Evolutionary conservation across 805 yeast genomes (phyloP).

Genomic region (Wickerhamomyces canadensis): DNA sequence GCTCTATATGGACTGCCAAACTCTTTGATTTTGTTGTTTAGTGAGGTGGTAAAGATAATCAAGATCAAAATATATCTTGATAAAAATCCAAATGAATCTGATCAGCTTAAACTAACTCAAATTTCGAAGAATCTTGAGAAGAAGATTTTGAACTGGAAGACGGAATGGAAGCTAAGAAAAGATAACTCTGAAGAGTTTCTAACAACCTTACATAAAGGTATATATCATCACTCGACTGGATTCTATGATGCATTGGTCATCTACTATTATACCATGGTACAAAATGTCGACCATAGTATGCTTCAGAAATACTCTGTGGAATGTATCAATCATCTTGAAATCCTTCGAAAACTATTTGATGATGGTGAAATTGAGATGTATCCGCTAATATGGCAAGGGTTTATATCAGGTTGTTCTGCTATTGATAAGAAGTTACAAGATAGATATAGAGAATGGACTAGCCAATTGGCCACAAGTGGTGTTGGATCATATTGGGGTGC

Average conservation of each 20-base stretch:
- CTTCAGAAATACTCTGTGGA: conserved; percentile 58
- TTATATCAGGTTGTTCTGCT: conserved; percentile 82
- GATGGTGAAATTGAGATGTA: conserved; percentile 47
- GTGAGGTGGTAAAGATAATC: conserved; percentile 63
- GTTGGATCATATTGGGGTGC: conserved; percentile 85
- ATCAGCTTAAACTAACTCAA: conserved; percentile 13
- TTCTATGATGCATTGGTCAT: conserved; percentile 69
- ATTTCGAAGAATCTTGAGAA: conserved; percentile 35
- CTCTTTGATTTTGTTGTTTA: conserved; percentile 65
- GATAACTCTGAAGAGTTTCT: conserved; percentile 23
- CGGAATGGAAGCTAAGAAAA: conserved; percentile 63
- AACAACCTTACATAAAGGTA: conserved; percentile 49
- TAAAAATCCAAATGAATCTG: conserved; percentile 4
- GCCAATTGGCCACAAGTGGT: conserved; percentile 43
- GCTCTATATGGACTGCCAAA: conserved; percentile 83
- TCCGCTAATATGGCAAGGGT: conserved; percentile 86
- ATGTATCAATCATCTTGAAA: conserved; percentile 59
- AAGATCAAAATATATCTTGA: conserved; percentile 51
- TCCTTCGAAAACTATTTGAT: conserved; percentile 52
- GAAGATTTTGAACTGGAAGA: conserved; percentile 56
- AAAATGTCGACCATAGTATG: conserved; percentile 45
- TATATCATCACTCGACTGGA: conserved; percentile 75
- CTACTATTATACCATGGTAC: conserved; percentile 63
- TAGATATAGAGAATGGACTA: conserved; percentile 65
- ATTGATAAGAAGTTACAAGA: conserved; percentile 50